Evolutionary conservation across 805 yeast species (phyloP), one percentile per base, ranked within the genome.

Genomic region (Hanseniaspora meyeri): DNA sequence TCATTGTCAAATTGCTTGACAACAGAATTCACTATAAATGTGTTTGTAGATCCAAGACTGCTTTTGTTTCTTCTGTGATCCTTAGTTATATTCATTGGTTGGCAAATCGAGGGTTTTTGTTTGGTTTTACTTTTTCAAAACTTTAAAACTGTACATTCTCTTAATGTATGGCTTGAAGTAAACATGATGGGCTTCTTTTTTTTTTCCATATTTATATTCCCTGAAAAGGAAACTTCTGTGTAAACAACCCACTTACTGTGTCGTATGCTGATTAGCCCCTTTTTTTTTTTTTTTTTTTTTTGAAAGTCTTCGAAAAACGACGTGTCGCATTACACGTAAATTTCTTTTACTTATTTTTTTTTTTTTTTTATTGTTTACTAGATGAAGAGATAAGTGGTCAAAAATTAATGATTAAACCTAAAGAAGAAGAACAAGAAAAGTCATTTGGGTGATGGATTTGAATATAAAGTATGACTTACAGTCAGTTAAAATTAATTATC

Each of bases 21-120:
- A 10, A 55, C 58, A 4, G 54, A 49, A 3, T 55, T 55, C 19
- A 55, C 54, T 7, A 49, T 43, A 43, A 55, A 55, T 29, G 49
- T 49, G 17, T 36, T 38, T 37, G 51, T 19, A 36, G 58, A 43
- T 5, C 39, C 51, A 9, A 53, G n/a, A 39, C 57, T 53, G 20
- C 57, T 53, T 34, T 46, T 53, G 29, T 53, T 53, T 39, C 40
- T 45, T 46, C 36, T 45, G n/a, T 53, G 57, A 5, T 36, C 34
- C 16, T 38, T 46, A 3, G 10, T 19, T 12, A 5, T 19, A 11
- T 9, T 34, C 49, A 46, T 46, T 5, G 8, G 20, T 45, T 27
- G 16, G 19, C 12, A 38, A 14, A 4, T 5, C n/a, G 16, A 9
- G 6, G 14, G 6, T 31, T 14, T 45, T 2, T 45, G 16, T 45